These are phyloP conservation scores for Nectriaceae sp. DNA, from an alignment of 2,329 filamentous ascomycete species.

Conservation along the genomic window DNA sequence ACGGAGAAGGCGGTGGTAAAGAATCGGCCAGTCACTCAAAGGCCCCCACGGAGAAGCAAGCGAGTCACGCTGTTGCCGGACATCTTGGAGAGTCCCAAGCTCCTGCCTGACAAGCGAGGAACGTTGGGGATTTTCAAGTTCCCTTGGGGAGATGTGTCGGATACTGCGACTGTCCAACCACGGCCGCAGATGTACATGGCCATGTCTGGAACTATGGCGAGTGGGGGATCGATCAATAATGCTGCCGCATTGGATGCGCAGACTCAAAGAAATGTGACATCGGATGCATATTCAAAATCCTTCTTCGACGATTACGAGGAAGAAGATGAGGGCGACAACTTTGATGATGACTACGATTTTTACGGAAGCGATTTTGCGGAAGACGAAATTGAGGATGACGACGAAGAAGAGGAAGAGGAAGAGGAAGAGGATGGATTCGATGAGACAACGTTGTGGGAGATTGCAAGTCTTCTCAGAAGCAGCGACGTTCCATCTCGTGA, in stretches of 20 bases:
- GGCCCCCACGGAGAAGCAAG: constrained; percentile 56
- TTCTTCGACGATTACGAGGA: constrained; percentile 65
- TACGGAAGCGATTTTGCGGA: constrained; percentile 35
- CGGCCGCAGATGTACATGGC: constrained; percentile 42
- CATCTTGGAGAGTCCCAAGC: constrained; percentile 63
- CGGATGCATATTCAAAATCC: constrained; percentile 49
- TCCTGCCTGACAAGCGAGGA: constrained; percentile 57
- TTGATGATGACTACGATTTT: constrained; percentile 20
- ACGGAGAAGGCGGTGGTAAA: background rate
- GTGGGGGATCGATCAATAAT: constrained; percentile 2
- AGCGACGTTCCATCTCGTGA: constrained; percentile 53
- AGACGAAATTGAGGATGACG: constrained; percentile 47
- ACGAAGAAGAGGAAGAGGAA: constrained; percentile 35
- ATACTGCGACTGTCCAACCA: constrained; percentile 50
- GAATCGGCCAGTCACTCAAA: constrained; percentile 49
- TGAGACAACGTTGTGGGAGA: constrained; percentile 64
- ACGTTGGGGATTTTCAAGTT: constrained; percentile 68
- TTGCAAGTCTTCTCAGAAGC: constrained; percentile 59
- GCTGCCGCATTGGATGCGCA: background rate
- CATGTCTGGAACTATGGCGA: constrained; percentile 54
- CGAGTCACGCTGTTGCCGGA: constrained; percentile 63
- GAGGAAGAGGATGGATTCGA: constrained; percentile 57
- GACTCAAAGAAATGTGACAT: background rate
- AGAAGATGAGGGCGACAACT: constrained; percentile 45
- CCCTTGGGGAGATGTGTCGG: constrained; percentile 65